Percentiles rank a stretch among this genome's conserved stretches.
Evolutionary conservation across 176 grass and related monocot genomes (phyloP).

Genomic region (Oryza punctata): DNA sequence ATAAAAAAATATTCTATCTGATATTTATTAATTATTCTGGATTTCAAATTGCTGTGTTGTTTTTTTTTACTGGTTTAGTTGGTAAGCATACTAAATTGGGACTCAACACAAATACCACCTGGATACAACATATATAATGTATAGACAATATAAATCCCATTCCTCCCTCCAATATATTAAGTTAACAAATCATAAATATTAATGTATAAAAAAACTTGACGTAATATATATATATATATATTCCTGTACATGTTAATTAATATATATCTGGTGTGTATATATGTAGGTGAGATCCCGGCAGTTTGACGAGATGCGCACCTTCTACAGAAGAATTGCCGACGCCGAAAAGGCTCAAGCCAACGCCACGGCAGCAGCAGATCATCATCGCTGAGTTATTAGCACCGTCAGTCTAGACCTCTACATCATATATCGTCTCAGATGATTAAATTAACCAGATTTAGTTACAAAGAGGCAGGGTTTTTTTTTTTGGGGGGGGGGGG

Average conservation of each 20-base stretch:
- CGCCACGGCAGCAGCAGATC: neutral
- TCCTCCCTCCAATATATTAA: too few relatives aligned
- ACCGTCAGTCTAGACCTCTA: neutral
- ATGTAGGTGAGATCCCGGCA: neutral
- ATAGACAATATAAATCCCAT: too few relatives aligned
- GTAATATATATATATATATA: neutral
- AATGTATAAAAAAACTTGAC: neutral
- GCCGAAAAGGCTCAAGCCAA: neutral
- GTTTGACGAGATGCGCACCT: neutral
- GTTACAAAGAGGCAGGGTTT: neutral
- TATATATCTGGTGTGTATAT: neutral
- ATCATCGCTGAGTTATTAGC: neutral
- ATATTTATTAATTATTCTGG: too few relatives aligned
- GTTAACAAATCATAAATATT: too few relatives aligned
- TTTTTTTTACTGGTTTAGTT: too few relatives aligned
- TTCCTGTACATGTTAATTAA: neutral
- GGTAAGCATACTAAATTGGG: too few relatives aligned
- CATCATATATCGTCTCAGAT: neutral
- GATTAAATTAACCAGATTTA: neutral
- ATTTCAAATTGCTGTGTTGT: too few relatives aligned
- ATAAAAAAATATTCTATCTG: too few relatives aligned
- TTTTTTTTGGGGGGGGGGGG: too few relatives aligned
- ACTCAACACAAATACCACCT: too few relatives aligned
- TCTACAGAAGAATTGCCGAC: neutral
- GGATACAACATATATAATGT: too few relatives aligned